Evolutionary conservation across 2,329 filamentous ascomycete genomes (phyloP).

Genomic region (Alternaria postmessia): DNA sequence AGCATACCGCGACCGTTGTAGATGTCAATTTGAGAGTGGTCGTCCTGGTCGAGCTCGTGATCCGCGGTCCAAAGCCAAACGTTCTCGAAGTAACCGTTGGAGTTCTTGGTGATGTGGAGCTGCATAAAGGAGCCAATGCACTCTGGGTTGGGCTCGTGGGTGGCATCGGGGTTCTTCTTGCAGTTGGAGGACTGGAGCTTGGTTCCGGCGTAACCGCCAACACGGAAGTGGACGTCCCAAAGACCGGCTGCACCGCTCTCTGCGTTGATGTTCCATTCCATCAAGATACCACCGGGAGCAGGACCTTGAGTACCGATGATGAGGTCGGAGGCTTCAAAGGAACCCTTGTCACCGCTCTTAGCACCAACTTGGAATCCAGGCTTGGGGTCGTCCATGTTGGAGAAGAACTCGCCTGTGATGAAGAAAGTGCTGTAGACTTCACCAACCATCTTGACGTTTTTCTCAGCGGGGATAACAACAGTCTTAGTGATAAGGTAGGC

Average conservation of each 20-base stretch:
- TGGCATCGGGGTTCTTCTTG: constrained; percentile 74
- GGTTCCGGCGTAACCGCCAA: constrained; percentile 87
- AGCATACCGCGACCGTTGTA: constrained; percentile 87
- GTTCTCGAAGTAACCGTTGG: constrained; percentile 84
- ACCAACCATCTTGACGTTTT: constrained; percentile 85
- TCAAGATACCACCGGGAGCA: constrained; percentile 85
- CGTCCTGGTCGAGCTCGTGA: constrained; percentile 80
- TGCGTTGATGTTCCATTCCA: constrained; percentile 85
- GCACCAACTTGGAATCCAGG: constrained; percentile 88
- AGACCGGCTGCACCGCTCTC: constrained; percentile 76
- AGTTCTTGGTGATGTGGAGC: constrained; percentile 63
- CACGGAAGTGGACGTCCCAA: constrained; percentile 96
- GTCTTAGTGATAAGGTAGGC: constrained; percentile 69
- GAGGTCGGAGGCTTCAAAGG: constrained; percentile 86
- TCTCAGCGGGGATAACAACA: constrained; percentile 64
- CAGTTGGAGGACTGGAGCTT: constrained; percentile 81
- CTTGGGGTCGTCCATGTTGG: constrained; percentile 76
- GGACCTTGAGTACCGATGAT: constrained; percentile 85
- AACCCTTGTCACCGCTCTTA: constrained; percentile 73
- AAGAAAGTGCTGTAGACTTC: constrained; percentile 93
- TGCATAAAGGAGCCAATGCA: constrained; percentile 78
- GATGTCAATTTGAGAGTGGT: constrained; percentile 79
- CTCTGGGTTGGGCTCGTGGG: constrained; percentile 67
- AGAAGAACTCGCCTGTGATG: constrained; percentile 77
- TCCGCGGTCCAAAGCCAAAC: constrained; percentile 91